A percentile compares a stretch with the other conserved stretches of the same genome.
Conservation (phyloP, 2,329 filamentous ascomycete genomes). For the Trichoderma sp. region DNA sequence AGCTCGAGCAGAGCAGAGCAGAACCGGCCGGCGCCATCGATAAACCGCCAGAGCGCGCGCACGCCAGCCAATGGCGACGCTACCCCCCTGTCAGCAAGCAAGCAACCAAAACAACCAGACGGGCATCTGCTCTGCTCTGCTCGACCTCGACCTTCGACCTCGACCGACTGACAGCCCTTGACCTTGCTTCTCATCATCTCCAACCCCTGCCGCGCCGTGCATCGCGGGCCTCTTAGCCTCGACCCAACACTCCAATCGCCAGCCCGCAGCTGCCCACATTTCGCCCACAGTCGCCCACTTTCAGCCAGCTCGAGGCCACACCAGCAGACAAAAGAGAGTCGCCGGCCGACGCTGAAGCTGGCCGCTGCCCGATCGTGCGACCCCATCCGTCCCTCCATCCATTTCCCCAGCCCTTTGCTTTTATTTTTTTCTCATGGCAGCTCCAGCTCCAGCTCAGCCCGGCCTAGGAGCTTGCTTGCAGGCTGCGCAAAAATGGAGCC, state of each 20-base stretch:
- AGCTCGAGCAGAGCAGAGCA: too few relatives aligned
- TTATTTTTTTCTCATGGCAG: background rate
- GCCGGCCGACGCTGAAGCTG: slow-evolving; percentile 5
- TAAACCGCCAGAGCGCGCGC: slow-evolving; percentile 3
- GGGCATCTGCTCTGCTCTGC: too few relatives aligned
- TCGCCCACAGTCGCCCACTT: slow-evolving; percentile 21
- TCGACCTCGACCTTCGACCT: too few relatives aligned
- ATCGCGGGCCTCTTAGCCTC: slow-evolving; percentile 10
- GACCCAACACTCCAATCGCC: slow-evolving; percentile 22
- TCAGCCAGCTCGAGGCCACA: slow-evolving; percentile 8
- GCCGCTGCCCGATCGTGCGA: slow-evolving; percentile 25
- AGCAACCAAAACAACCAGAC: too few relatives aligned
- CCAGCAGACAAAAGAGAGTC: too few relatives aligned
- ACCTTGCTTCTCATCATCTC: slow-evolving; percentile 25
- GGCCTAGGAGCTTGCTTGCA: slow-evolving; percentile 28
- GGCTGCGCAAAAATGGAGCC: slow-evolving; percentile 22
- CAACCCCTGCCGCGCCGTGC: slow-evolving; percentile 21
- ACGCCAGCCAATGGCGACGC: slow-evolving; percentile 16
- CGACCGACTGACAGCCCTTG: too few relatives aligned
- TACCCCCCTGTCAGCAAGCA: too few relatives aligned
- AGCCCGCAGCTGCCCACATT: slow-evolving; percentile 23
- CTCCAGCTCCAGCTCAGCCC: slow-evolving; percentile 25
- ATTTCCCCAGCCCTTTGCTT: slow-evolving; percentile 16
- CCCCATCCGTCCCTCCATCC: slow-evolving; percentile 2
- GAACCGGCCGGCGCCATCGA: slow-evolving; percentile 7